Conservation (phyloP, 2,329 filamentous ascomycete species). For the Macroventuria anomochaeta region DNA sequence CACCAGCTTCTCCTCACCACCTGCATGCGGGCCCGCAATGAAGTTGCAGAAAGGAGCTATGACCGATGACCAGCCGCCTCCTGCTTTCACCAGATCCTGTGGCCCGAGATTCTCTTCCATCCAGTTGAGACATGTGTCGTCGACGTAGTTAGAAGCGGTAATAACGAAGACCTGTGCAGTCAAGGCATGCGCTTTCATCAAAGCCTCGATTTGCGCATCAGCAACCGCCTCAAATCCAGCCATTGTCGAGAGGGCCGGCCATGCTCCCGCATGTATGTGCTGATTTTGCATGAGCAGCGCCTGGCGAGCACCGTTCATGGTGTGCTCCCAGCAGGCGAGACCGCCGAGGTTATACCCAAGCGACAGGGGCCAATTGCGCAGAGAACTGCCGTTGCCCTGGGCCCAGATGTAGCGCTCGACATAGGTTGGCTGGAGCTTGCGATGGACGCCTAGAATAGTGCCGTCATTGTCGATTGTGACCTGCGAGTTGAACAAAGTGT, state of each 20-base stretch:
- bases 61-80: slow-evolving; percentile 47
- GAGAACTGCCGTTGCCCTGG: slow-evolving; percentile 43
- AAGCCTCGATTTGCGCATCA: slow-evolving; percentile 55
- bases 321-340: slow-evolving; percentile 49
- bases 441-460: slow-evolving; percentile 45
- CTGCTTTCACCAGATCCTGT: slow-evolving; percentile 43
- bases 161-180: slow-evolving; percentile 56
- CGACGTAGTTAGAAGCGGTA: slow-evolving; percentile 52
- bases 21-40: slow-evolving; percentile 45
- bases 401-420: slow-evolving; percentile 47
- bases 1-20: slow-evolving; percentile 43
- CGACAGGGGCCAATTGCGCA: slow-evolving; percentile 40
- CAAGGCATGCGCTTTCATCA: slow-evolving; percentile 56
- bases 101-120: slow-evolving; percentile 47
- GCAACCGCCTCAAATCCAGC: slow-evolving; percentile 51
- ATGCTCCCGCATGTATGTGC: slow-evolving; percentile 49
- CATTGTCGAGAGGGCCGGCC: slow-evolving; percentile 48
- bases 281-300: slow-evolving; percentile 44
- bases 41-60: slow-evolving; percentile 47
- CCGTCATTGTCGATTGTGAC: slow-evolving; percentile 45
- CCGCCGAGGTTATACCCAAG: slow-evolving; percentile 46
- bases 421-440: slow-evolving; percentile 49
- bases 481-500: slow-evolving; percentile 48
- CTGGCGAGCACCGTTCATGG: slow-evolving; percentile 49
- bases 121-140: slow-evolving; percentile 52